Evolutionary conservation across 352 stramenopile species (phyloP).

Genomic region (Phytophthora megakarya): DNA sequence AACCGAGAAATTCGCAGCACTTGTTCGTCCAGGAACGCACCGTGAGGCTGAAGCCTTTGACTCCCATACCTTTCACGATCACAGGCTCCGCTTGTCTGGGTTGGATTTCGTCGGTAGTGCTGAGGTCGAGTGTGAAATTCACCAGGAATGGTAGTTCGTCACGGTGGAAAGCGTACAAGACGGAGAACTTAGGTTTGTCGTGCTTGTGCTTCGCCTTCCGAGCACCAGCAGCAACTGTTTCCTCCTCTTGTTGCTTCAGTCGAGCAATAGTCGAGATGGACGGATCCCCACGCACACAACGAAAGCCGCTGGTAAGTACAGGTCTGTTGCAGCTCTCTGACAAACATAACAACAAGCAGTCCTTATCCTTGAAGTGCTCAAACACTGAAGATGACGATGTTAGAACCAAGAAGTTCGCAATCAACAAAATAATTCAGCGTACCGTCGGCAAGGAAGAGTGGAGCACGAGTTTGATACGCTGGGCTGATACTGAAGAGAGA

Average conservation of each 20-base stretch:
- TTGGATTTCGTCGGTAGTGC: slow-evolving; percentile 33
- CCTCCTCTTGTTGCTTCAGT: slow-evolving; percentile 38
- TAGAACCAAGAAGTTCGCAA: neutral
- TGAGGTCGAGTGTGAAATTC: slow-evolving; percentile 44
- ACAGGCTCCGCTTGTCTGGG: slow-evolving; percentile 38
- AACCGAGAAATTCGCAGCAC: slow-evolving; percentile 31
- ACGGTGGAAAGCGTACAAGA: slow-evolving; percentile 69
- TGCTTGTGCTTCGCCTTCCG: slow-evolving; percentile 29
- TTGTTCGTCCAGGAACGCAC: slow-evolving; percentile 31
- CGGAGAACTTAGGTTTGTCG: slow-evolving; percentile 21
- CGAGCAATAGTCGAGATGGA: slow-evolving; percentile 44
- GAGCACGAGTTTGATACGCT: slow-evolving; percentile 44
- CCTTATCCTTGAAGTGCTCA: slow-evolving; percentile 60
- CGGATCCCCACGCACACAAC: slow-evolving; percentile 45
- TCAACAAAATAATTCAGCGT: neutral
- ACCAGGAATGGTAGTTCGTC: slow-evolving; percentile 67
- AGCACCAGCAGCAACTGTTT: slow-evolving; percentile 15
- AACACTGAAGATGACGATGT: slow-evolving; percentile 43
- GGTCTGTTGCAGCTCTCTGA: slow-evolving; percentile 49
- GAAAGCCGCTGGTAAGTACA: slow-evolving; percentile 52
- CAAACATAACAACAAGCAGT: slow-evolving; percentile 58
- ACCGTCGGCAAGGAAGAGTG: slow-evolving; percentile 67
- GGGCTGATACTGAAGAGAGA: slow-evolving; percentile 55
- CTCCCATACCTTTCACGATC: slow-evolving; percentile 57
- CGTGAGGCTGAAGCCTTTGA: slow-evolving; percentile 42